Percentiles rank a stretch among this genome's conserved stretches.
Conservation (phyloP, 306 rosid species). For the Begonia masoniana region DNA sequence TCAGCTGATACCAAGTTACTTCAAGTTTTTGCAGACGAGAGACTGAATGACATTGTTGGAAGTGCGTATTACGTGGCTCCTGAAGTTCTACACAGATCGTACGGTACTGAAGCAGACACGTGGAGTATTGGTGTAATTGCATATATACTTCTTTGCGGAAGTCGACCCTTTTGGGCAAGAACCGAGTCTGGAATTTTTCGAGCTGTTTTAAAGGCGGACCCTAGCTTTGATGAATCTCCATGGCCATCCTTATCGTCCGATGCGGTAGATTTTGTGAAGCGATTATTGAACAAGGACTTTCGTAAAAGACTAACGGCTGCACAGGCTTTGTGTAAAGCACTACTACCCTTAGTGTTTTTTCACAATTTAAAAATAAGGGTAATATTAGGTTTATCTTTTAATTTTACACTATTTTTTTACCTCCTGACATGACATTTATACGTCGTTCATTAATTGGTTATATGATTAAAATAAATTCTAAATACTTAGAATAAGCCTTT, state of each 20-base stretch:
- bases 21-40: constrained; percentile 42
- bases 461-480: too few relatives aligned
- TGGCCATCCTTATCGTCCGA: constrained; percentile 74
- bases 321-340: constrained; percentile 60
- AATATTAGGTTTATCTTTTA: not conserved
- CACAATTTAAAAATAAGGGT: not conserved
- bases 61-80: constrained; percentile 87
- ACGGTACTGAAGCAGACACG: constrained; percentile 70
- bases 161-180: constrained; percentile 76
- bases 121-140: constrained; percentile 88
- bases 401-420: not conserved
- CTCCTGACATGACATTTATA: too few relatives aligned
- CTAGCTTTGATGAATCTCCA: constrained; percentile 68
- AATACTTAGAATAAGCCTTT: too few relatives aligned
- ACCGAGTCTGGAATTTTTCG: constrained; percentile 72
- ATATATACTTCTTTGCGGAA: constrained; percentile 73
- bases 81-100: constrained; percentile 71
- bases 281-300: constrained; percentile 58
- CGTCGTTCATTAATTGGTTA: too few relatives aligned
- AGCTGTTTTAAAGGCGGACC: constrained; percentile 71
- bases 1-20: not conserved
- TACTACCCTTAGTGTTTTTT: not conserved
- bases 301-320: constrained; percentile 70
- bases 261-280: constrained; percentile 65
- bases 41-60: constrained; percentile 70